Evolutionary conservation across 1,284 basidiomycete genomes (phyloP).

Genomic region (Ustilago hordei): DNA sequence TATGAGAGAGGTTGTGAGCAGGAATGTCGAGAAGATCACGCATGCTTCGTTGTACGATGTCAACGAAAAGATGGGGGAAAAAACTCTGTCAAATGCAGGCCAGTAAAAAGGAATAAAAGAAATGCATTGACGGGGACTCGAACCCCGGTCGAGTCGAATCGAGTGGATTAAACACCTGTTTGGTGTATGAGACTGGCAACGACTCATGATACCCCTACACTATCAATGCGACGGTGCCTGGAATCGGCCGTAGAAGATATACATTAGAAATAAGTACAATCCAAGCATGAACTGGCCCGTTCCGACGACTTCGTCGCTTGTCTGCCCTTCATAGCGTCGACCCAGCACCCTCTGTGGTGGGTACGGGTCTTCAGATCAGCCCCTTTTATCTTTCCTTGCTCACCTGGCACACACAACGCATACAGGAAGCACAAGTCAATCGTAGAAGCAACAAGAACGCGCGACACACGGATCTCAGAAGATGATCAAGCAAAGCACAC

Average conservation of each 20-base stretch:
- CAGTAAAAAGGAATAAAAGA: conserved; percentile 16
- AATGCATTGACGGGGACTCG: conserved; percentile 60
- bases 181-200: conserved; percentile 50
- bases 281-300: too few relatives aligned
- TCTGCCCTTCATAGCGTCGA: too few relatives aligned
- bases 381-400: too few relatives aligned
- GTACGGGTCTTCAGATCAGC: too few relatives aligned
- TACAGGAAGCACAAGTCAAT: too few relatives aligned
- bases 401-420: too few relatives aligned
- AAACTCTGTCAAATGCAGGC: not conserved
- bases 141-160: conserved; percentile 58
- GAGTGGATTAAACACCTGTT: conserved; percentile 19
- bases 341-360: too few relatives aligned
- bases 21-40: too few relatives aligned
- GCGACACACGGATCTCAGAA: not conserved
- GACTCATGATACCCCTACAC: conserved; percentile 57
- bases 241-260: not conserved
- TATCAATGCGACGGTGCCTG: conserved; percentile 40
- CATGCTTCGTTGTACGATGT: too few relatives aligned
- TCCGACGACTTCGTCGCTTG: too few relatives aligned
- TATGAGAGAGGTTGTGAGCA: too few relatives aligned
- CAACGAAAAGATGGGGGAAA: not conserved
- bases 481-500: not conserved
- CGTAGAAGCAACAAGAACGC: too few relatives aligned
- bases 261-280: not conserved